Base-by-base conservation (phyloP, 768 basidiomycete species). In the Lactarius akahatsu region DNA sequence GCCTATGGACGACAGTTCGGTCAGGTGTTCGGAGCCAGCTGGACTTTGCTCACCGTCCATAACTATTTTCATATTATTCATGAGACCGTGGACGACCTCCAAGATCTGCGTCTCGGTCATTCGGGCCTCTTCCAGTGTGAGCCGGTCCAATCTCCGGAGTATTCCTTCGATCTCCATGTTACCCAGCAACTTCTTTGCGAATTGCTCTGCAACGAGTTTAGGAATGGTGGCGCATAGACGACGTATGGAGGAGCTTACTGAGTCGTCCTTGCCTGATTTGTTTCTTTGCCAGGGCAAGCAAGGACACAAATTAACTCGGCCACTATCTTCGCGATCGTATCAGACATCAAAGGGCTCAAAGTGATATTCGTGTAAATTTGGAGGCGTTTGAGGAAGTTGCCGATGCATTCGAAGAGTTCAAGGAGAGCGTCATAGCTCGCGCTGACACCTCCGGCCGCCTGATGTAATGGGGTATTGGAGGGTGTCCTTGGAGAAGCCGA, bases 401-500 rank as follows among this genome's bases (percentile, higher is more conserved):
- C 50, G 50, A 52, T 15, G 50, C 50, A 52, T 15, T 52, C 50
- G 11, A 52, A 52, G 50, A 52, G 50, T 52, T 52, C 50, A 15
- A 52, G 23, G 15, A 52, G 50, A n/a, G 26, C 50, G 6, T 52
- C 50, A 52, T 52, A 52, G 6, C 41, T 41, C 41, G 41, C 16
- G 16, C 41, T 41, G 41, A 41, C 41, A 18, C 16, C 41, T 41
- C 16, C 16, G 41, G 41, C 41, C 16, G 41, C 41, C 41, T 41
- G 16, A 41, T 18, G 15, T 41, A 1, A 41, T 16, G 41, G 16
- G 16, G 8, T 18, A 41, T 41, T 41, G 16, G 41, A 41, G 16
- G 2, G 3, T 6, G 16, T 18, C 16, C 0, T 16, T 0, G 41
- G 15, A 18, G 6, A 15, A 6, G 0, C 7, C 6, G 41, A 6